Evolutionary conservation across 345 rosid species (phyloP), one percentile per base, ranked within the genome.

Genomic region (Hibiscus trionum): DNA sequence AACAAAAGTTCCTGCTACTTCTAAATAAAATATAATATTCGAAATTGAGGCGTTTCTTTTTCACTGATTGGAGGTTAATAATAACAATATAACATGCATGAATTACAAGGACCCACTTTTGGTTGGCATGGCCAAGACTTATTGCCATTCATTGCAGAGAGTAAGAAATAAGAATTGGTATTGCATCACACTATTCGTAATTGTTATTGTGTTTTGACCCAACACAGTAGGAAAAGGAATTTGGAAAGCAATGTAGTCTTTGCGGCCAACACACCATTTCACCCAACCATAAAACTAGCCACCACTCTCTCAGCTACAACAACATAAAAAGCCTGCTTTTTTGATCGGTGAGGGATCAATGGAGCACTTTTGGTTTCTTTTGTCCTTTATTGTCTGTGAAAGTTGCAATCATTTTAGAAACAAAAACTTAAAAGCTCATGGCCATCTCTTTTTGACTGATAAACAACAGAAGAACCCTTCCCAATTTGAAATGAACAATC

Each of bases 321-420:
- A n/a, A n/a, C n/a, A n/a, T n/a, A 21, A 21, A 21, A 21, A 21
- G 21, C 21, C 21, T 21, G 21, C 21, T 21, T 21, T 21, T 21
- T 21, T 21, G 55, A 50, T 15, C n/a, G 17, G n/a, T 50, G 55
- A 50, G 19, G 17, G 57, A 16, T 52, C 7, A 52, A 52, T 52
- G 57, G 9, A 17, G 56, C 21, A 52, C 56, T 52, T 52, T 52
- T 5, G 56, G 56, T 50, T 52, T 52, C 56, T 52, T 52, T 52
- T 52, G 9, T 16, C 57, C 57, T 52, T 52, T n/a, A 55, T 17
- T 55, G 59, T n/a, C 59, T 7, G 26, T 17, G 11, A 26, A 46
- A 66, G 57, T 24, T 24, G 19, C 39, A 66, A 66, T 47, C 70
- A 46, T 26, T 66, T 66, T 47, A 47, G 70, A 66, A 47, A 15